Base-by-base conservation (phyloP, 148 eudicot species). In the Fagopyrum esculentum region DNA sequence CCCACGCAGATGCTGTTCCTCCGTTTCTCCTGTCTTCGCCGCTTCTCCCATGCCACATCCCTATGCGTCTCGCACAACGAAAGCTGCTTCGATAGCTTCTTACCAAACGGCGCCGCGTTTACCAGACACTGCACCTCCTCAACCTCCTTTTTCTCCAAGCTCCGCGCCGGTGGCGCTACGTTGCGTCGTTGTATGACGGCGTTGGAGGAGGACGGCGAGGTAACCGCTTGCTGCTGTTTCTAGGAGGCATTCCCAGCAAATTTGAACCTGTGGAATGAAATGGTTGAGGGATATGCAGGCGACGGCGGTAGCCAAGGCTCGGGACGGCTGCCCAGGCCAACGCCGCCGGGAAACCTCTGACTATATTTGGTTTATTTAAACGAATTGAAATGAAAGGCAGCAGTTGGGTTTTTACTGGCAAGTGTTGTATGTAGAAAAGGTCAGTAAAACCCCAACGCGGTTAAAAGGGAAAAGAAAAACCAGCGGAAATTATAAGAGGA, bases 21-120 rank as follows among this genome's bases (percentile, higher is more conserved):
- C 61, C 69, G 74, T 64, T 81, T 69, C 75, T 82, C 87, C 19
- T 83, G 91, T 9, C 83, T 83, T 0, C 95, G 87, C 22, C 95
- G 81, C 73, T 76, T 87, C 80, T 94, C 98, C 98, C 98, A 94
- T 6, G 91, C 90, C 0, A 78, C 48, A 54, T 94, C 89, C 2
- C 93, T 84, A 1, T 84, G 82, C 0, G 84, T 84, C 78, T 89
- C 98, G 46, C 78, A 83, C 90, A 89, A 83, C 1, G 96, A 91
- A 16, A 86, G 49, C 77, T 94, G 98, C 73, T 88, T 94, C 2
- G 95, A 80, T 29, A 94, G 51, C 83, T 79, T 93, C 12, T 73
- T 76, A 45, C 43, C 40, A 35, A 35, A 35, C 40, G 45, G 0
- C 92, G 86, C 5, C 89, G 90, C 88, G 16, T 83, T 80, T 26